These are phyloP conservation scores for Bryopsis sp. DNA, from an alignment of 139 green algal genomes.

Conservation along the genomic window DNA sequence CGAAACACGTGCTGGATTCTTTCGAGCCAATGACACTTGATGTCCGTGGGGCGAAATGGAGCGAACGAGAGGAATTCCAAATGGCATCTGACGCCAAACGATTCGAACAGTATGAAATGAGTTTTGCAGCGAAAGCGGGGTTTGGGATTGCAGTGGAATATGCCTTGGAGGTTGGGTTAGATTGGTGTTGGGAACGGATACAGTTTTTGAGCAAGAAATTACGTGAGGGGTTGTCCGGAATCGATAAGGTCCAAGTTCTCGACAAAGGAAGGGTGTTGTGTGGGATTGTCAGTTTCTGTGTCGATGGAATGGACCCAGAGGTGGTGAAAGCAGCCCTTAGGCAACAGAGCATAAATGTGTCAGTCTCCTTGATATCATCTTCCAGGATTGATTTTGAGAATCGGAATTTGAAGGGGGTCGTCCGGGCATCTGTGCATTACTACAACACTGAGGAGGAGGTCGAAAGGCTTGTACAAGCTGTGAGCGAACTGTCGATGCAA, in stretches of 20 bases:
- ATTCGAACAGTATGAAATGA: constrained; percentile 62
- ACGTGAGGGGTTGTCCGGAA: constrained; percentile 21
- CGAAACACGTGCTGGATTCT: constrained; percentile 15
- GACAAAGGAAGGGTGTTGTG: constrained; percentile 44
- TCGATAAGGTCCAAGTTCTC: constrained; percentile 29
- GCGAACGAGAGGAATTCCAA: constrained; percentile 21
- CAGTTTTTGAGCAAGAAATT: constrained; percentile 30
- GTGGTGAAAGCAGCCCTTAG: constrained; percentile 19
- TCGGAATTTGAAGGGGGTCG: constrained; percentile 27
- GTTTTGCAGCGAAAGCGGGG: constrained; percentile 46
- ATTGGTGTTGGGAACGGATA: constrained; percentile 37
- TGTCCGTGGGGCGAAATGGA: constrained; percentile 41
- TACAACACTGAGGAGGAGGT: constrained; percentile 55
- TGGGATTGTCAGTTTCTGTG: constrained; percentile 59
- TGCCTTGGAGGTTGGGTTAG: constrained; percentile 32
- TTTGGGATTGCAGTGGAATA: constrained; percentile 52
- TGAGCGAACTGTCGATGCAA: no score
- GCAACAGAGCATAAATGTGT: constrained; percentile 33
- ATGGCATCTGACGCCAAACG: constrained; percentile 31
- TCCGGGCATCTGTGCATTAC: constrained; percentile 54
- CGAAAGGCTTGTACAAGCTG: constrained; percentile 24
- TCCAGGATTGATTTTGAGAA: constrained; percentile 45
- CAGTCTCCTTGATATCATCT: constrained; percentile 31
- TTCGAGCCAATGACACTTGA: constrained; percentile 52
- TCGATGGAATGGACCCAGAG: constrained; percentile 17